These are phyloP conservation scores for Phytophthora pinifolia DNA, from an alignment of 352 stramenopile genomes.

Conservation along the genomic window DNA sequence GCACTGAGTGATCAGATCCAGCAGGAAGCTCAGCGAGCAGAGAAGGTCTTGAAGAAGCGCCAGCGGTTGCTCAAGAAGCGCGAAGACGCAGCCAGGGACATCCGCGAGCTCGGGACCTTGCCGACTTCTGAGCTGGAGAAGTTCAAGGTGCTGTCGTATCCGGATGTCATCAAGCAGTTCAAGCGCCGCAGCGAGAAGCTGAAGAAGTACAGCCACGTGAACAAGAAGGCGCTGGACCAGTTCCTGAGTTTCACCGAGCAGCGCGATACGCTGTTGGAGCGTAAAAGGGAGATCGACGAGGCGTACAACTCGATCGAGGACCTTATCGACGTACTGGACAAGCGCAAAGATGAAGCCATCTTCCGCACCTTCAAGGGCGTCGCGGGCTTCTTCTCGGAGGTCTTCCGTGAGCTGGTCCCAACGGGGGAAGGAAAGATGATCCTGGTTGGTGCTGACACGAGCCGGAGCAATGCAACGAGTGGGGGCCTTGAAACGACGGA, in stretches of 20 bases:
- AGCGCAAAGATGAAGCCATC: conserved; percentile 98
- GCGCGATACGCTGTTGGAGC: conserved; percentile 86
- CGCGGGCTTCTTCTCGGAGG: conserved; percentile 97
- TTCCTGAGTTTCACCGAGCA: conserved; percentile 99
- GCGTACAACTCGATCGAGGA: conserved; percentile 90
- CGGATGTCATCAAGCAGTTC: conserved; percentile 94
- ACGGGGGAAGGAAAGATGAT: conserved; percentile 96
- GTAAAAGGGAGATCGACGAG: conserved; percentile 96
- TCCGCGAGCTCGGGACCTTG: conserved; percentile 97
- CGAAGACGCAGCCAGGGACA: conserved; percentile 95
- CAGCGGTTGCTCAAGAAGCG: conserved; percentile 85
- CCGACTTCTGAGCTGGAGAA: conserved; percentile 92
- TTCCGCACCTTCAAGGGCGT: conserved; percentile 98
- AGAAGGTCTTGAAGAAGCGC: conserved; percentile 84
- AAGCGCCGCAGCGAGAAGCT: conserved; percentile 95
- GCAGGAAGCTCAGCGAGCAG: conserved; percentile 70
- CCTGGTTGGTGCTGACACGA: conserved; percentile 91
- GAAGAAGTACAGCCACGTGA: conserved; percentile 98
- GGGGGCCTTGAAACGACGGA: conserved; percentile 28
- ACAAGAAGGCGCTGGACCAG: conserved; percentile 99
- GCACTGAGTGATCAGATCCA: conserved; percentile 84
- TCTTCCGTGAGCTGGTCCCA: conserved; percentile 98
- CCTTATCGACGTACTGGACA: conserved; percentile 91
- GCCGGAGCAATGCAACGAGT: conserved; percentile 12
- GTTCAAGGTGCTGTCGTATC: conserved; percentile 87